Evolutionary conservation across 306 rosid genomes (phyloP), one percentile per base, ranked within the genome.

Genomic region (Trichosanthes truncata): DNA sequence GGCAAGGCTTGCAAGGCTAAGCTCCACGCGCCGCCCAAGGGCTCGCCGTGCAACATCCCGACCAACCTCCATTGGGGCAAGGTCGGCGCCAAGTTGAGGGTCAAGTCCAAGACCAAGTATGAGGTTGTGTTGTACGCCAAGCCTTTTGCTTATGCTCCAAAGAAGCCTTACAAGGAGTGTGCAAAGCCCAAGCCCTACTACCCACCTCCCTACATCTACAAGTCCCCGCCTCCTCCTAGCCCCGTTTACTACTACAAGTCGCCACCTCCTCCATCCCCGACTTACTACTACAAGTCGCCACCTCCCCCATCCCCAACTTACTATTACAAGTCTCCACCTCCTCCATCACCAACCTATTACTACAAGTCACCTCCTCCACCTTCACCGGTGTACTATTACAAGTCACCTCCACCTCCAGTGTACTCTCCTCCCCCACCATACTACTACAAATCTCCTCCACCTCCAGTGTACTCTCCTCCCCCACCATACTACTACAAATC

Each of bases 101-200:
- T 94, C 36, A 91, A 94, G 75, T 94, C 98, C n/a, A 84, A 89
- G 85, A 81, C 87, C 66, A 55, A 89, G n/a, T 35, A 89, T 18
- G 95, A 89, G 83, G 93, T 92, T 72, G 98, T 94, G 63, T 89
- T 94, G 41, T 26, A 36, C 9, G 89, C 97, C 15, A 88, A 86
- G 81, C 89, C 97, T 63, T 94, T 94, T 81, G 98, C 97, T 9
- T 94, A 90, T 84, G 97, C 95, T 67, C 85, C 98, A 0, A 91
- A 91, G 88, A 88, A 83, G 45, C 95, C 90, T 53, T 84, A 83
- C 66, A 23, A 88, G 68, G 92, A 92, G 80, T 94, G 98, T 63
- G 51, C 79, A 1, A 89, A 92, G 77, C 78, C 78, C 2, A 81
- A 84, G 80, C 93, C 98, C 13, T 57, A 77, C 11, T 75, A 88